Evolutionary conservation across 306 rosid genomes (phyloP).

Genomic region (Casuarina equisetifolia): DNA sequence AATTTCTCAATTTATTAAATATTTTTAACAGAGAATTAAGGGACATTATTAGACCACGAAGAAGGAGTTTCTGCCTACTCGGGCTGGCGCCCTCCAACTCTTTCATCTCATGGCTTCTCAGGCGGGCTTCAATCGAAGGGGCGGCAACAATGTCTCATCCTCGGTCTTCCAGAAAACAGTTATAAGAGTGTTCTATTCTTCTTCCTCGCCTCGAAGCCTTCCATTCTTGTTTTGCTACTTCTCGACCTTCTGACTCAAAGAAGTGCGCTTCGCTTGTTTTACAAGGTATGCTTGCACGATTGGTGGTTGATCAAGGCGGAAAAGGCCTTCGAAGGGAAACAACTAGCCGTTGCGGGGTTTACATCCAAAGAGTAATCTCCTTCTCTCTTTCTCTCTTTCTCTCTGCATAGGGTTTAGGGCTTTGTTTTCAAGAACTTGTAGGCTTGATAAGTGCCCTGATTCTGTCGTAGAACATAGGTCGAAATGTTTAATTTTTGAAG

Average conservation of each 20-base stretch:
- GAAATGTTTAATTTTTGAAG: not conserved
- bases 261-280: not conserved
- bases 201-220: not conserved
- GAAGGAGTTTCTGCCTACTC: no score
- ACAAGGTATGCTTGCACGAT: slow-evolving; percentile 50
- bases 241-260: not conserved
- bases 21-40: no score
- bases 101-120: not conserved
- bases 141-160: slow-evolving; percentile 1
- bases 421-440: not conserved
- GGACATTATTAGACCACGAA: no score
- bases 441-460: not conserved
- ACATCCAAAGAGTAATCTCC: slow-evolving; percentile 45
- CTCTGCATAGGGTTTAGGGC: not conserved
- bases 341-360: slow-evolving; percentile 61
- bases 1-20: no score
- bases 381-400: slow-evolving; percentile 1
- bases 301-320: slow-evolving; percentile 66
- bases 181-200: not conserved
- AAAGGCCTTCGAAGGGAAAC: slow-evolving; percentile 37
- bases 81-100: not conserved
- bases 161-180: slow-evolving; percentile 33
- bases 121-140: not conserved
- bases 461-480: not conserved
- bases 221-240: not conserved